Base-by-base conservation (phyloP, 2,329 filamentous ascomycete genomes). In the Macrophomina phaseolina region DNA sequence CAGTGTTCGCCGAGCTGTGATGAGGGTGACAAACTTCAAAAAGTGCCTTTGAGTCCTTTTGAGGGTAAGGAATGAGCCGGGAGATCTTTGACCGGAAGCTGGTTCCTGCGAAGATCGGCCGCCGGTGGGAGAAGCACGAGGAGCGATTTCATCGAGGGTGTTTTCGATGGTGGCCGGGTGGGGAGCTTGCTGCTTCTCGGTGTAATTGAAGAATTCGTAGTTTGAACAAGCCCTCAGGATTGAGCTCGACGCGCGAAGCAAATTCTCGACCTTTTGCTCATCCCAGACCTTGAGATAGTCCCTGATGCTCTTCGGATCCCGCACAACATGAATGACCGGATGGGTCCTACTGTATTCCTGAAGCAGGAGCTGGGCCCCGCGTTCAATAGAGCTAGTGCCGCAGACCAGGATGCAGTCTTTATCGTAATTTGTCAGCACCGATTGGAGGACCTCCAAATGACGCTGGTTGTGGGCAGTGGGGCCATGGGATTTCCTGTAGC, bases 31-130 rank as follows among this genome's bases (percentile, higher is more conserved):
- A 66, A 92, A 90, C 65, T 89, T 89, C 46, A 91, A 80, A 68
- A 92, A 91, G 67, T 91, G 89, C 55, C 87, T 82, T 74, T 92
- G 89, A 3, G 88, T 85, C 56, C 87, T 82, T 73, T 92, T 92
- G 5, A 92, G 77, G 0, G 89, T 89, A 16, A 92, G 77, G 69
- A 90, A 90, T 0, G 88, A 87, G 2, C 87, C 85, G 0, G 76
- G 81, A 0, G 80, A 78, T 45, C 73, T 69, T 32, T 75, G 70
- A 12, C 65, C 51, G 3, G 38, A 23, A 7, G 18, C 14, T n/a
- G 45, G 63, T 23, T 56, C 42, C 32, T 56, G 52, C n/a, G 51
- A 46, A 18, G 63, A 42, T 11, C 40, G 63, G 9, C 30, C 23
- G 18, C 48, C 52, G n/a, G 7, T 30, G 16, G 63, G 51, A 28